Conservation (phyloP, 2,329 filamentous ascomycete species). For the Blumeriella jaapii region DNA sequence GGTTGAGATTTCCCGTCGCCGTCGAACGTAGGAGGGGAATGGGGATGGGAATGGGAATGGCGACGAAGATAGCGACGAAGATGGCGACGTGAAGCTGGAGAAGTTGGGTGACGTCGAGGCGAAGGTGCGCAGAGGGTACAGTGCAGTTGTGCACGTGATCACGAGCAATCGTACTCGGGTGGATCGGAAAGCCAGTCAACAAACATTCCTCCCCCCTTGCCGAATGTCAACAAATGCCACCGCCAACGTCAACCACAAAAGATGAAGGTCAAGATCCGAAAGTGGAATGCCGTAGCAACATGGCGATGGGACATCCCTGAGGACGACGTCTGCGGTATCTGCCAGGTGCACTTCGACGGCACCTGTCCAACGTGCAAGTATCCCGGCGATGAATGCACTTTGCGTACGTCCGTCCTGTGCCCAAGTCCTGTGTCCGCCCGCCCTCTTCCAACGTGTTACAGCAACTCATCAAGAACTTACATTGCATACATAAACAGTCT, state of each 20-base stretch:
- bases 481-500: no score
- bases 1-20: no score
- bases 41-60: no score
- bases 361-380: constrained; percentile 98
- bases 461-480: constrained; percentile 3
- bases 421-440: neutral
- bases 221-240: neutral
- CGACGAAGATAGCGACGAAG: no score
- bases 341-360: constrained; percentile 93
- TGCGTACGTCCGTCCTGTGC: constrained; percentile 49
- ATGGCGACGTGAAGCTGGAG: constrained; percentile 6
- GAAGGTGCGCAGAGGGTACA: neutral
- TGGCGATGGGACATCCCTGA: constrained; percentile 98
- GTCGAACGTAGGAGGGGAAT: no score
- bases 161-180: constrained; percentile 1
- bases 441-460: neutral
- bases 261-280: constrained; percentile 93
- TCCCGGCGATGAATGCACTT: constrained; percentile 87
- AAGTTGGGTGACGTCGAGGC: constrained; percentile 1
- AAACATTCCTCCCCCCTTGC: constrained; percentile 1
- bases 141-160: constrained; percentile 11
- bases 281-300: constrained; percentile 88
- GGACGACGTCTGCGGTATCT: constrained; percentile 97
- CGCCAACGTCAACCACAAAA: neutral
- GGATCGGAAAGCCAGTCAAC: constrained; percentile 1